These are phyloP conservation scores for Debaryomyces castellii DNA, from an alignment of 805 yeast species.

Conservation along the genomic window DNA sequence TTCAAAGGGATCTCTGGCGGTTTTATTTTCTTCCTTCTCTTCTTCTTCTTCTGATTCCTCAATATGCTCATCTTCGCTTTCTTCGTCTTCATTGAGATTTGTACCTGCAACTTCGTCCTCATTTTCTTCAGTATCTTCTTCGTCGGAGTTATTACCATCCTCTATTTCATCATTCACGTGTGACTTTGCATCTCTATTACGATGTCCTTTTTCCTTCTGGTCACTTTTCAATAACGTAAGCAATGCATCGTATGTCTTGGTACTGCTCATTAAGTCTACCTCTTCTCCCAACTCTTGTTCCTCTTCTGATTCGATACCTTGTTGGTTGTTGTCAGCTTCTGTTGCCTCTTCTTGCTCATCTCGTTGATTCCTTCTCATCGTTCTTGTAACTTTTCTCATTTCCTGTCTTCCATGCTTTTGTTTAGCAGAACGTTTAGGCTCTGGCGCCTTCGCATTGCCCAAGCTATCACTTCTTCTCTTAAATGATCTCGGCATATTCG, in stretches of 20 bases:
- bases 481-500: slow-evolving; percentile 5
- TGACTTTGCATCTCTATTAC: slow-evolving; percentile 6
- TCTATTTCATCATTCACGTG: slow-evolving; percentile 11
- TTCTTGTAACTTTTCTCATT: slow-evolving; percentile 58
- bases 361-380: slow-evolving; percentile 38
- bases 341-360: slow-evolving; percentile 4
- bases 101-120: slow-evolving; percentile 34
- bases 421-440: slow-evolving; percentile 14
- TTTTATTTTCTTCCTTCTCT: slow-evolving; percentile 33
- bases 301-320: slow-evolving; percentile 8
- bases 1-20: slow-evolving; percentile 65
- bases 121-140: slow-evolving; percentile 9
- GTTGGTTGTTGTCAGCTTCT: slow-evolving; percentile 2
- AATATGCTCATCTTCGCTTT: slow-evolving; percentile 17
- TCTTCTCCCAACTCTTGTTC: slow-evolving; percentile 15
- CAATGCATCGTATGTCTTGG: slow-evolving; percentile 65
- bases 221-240: slow-evolving; percentile 58
- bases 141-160: slow-evolving; percentile 14
- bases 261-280: slow-evolving; percentile 21
- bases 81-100: slow-evolving; percentile 21
- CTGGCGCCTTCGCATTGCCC: background rate
- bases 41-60: slow-evolving; percentile 16
- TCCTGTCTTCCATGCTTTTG: slow-evolving; percentile 60
- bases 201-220: slow-evolving; percentile 25
- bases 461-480: slow-evolving; percentile 4